Evolutionary conservation across 2,329 filamentous ascomycete genomes (phyloP).

Genomic region (Alternaria gansuensis): DNA sequence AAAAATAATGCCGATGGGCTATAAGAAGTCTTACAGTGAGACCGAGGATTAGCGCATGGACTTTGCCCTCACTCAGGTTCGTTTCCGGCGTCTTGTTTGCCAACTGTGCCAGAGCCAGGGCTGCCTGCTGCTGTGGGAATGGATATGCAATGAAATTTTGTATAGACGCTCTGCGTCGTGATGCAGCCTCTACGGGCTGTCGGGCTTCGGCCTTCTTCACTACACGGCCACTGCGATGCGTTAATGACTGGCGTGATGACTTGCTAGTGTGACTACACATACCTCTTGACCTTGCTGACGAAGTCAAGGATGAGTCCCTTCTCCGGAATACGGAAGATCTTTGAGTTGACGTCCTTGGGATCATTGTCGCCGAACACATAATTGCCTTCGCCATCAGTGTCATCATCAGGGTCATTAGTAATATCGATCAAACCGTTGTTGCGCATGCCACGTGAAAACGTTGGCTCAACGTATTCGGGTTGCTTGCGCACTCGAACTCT

Average conservation of each 20-base stretch:
- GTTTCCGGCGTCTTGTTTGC: slow-evolving; percentile 61
- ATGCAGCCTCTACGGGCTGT: slow-evolving; percentile 25
- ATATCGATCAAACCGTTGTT: slow-evolving; percentile 61
- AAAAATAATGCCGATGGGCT: slow-evolving; percentile 40
- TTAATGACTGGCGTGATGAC: slow-evolving; percentile 27
- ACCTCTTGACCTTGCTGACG: slow-evolving; percentile 67
- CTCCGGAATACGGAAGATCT: slow-evolving; percentile 56
- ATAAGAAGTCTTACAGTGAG: slow-evolving; percentile 66
- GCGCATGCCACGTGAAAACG: slow-evolving; percentile 67
- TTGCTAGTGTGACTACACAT: slow-evolving; percentile 26
- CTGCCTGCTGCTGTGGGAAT: slow-evolving; percentile 71
- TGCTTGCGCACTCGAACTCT: slow-evolving; percentile 61
- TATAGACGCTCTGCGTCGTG: slow-evolving; percentile 39
- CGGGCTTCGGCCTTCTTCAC: slow-evolving; percentile 28
- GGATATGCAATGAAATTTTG: slow-evolving; percentile 44
- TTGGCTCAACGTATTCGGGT: slow-evolving; percentile 58
- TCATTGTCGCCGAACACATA: slow-evolving; percentile 55
- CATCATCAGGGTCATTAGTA: slow-evolving; percentile 55
- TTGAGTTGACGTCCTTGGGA: slow-evolving; percentile 50
- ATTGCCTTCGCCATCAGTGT: slow-evolving; percentile 54
- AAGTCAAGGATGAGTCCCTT: slow-evolving; percentile 64
- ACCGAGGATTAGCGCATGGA: slow-evolving; percentile 64
- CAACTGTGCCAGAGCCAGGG: slow-evolving; percentile 69
- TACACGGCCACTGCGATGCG: slow-evolving; percentile 35
- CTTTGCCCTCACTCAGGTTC: slow-evolving; percentile 57